Base-by-base conservation (phyloP, 495 filamentous ascomycete species). In the Xylaria castorea region DNA sequence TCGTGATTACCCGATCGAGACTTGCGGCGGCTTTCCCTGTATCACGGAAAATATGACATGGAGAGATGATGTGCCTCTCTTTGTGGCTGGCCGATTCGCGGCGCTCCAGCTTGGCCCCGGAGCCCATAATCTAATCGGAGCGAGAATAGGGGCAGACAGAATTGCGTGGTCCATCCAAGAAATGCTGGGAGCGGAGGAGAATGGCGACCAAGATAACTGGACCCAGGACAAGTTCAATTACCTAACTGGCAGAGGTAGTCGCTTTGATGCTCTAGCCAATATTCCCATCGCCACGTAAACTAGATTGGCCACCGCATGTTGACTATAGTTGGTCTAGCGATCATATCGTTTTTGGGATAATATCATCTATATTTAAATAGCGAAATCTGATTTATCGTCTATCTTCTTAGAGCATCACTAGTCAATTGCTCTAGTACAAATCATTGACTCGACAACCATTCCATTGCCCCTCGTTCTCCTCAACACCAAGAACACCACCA, bases 51-150 rank as follows among this genome's bases (percentile, higher is more conserved):
- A 92, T 75, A 77, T 78, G 77, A 69, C 75, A 8, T 92, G 89
- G 90, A 80, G 81, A 63, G 75, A 86, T 5, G 87, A 87, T 64
- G 85, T 91, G 6, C 90, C 89, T 5, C 77, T 91, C 8, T 91
- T 91, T 73, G 76, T 91, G 67, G 88, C 89, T 0, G 90, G 89
- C 20, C 81, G 87, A 69, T 80, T 91, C 69, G 89, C 87, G 0
- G 85, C 82, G 7, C 74, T 92, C 51, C 82, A 88, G 38, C 79
- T 91, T 7, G 90, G 90, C 3, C 90, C 89, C 40, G 87, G 84
- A 16, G 89, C 89, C 1, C 85, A 85, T 20, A 91, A 91, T 79
- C 81, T 92, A 4, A 89, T 89, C 66, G 90, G 90, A 6, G 88
- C 89, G n/a, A 85, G 89, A 66, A 76, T 87, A 51, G 89, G 89